Conservation (phyloP, 495 filamentous ascomycete genomes). For the Friedmanniomyces endolithicus region DNA sequence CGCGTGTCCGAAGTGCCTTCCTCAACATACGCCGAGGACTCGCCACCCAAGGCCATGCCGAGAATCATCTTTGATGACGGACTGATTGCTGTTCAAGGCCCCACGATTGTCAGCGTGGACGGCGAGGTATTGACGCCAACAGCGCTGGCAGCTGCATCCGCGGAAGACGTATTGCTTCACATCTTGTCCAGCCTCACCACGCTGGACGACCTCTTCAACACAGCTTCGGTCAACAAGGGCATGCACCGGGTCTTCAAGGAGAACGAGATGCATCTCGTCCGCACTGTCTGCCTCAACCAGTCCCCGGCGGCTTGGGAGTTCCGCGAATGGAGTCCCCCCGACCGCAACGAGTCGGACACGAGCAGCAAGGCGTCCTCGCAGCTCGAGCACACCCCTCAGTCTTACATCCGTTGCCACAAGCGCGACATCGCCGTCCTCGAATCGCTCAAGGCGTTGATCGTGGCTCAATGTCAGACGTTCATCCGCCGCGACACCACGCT, state of each 20-base stretch:
- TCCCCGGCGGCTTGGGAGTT: slow-evolving; percentile 56
- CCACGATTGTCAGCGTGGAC: background rate
- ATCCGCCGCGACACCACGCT: slow-evolving; percentile 45
- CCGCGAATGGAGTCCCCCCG: slow-evolving; percentile 49
- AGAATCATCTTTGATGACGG: slow-evolving; percentile 12
- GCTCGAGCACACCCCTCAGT: slow-evolving; percentile 44
- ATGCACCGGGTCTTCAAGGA: slow-evolving; percentile 52
- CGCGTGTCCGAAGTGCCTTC: background rate
- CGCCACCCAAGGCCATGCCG: background rate
- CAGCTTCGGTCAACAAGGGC: slow-evolving; percentile 42
- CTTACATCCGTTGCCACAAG: slow-evolving; percentile 45
- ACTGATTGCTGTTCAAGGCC: slow-evolving; percentile 11
- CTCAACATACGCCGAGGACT: too few species aligned
- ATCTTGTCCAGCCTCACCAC: slow-evolving; percentile 41
- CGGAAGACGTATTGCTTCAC: slow-evolving; percentile 38
- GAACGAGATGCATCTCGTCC: slow-evolving; percentile 46
- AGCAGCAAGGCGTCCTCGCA: slow-evolving; percentile 40
- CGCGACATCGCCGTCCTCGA: slow-evolving; percentile 48
- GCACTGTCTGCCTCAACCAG: slow-evolving; percentile 41
- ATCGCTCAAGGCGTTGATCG: slow-evolving; percentile 46
- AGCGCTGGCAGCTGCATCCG: slow-evolving; percentile 24
- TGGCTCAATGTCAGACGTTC: slow-evolving; percentile 46
- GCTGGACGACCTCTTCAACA: slow-evolving; percentile 46
- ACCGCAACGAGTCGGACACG: slow-evolving; percentile 33
- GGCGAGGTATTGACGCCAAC: background rate